These are phyloP conservation scores for Chlamydomonas schloesseri DNA, from an alignment of 139 green algal genomes.

Conservation along the genomic window DNA sequence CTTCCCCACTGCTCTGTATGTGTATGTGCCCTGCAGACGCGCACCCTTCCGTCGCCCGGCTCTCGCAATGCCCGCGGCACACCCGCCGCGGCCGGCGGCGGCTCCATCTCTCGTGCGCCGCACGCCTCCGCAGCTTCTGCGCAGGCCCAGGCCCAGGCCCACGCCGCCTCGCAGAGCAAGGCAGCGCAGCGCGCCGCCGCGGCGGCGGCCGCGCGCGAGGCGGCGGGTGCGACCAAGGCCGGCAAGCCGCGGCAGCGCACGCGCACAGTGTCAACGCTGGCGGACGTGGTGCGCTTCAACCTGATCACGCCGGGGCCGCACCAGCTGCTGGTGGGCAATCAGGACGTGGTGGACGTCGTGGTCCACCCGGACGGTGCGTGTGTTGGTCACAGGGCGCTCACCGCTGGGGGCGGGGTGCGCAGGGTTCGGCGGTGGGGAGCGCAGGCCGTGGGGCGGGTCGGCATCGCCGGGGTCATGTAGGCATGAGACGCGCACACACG, in stretches of 20 bases:
- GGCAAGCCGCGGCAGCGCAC: slow-evolving; percentile 23
- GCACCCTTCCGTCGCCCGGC: no score
- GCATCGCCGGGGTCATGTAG: no score
- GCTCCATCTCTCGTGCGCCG: no score
- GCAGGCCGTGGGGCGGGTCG: no score
- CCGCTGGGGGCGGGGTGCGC: no score
- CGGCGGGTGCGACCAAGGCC: not conserved
- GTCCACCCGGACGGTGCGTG: slow-evolving; percentile 8
- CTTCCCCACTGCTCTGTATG: no score
- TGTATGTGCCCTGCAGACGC: no score
- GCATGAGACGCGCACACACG: no score
- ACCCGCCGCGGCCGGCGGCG: no score
- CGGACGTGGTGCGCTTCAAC: slow-evolving; percentile 1
- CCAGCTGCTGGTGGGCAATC: slow-evolving; percentile 28
- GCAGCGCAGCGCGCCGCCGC: not conserved
- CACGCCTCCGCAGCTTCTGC: not conserved
- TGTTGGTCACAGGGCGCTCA: no score
- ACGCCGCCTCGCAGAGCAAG: not conserved
- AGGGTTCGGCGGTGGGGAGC: no score
- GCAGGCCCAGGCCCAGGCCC: not conserved
- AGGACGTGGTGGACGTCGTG: slow-evolving; percentile 16
- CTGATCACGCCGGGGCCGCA: not conserved
- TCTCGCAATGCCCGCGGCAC: no score
- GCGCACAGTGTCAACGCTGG: not conserved
- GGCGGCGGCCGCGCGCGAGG: slow-evolving; percentile 4